phyloP scores from a whole-genome alignment of 2,329 filamentous ascomycete genomes.

The Fusarium heterosporum region DNA sequence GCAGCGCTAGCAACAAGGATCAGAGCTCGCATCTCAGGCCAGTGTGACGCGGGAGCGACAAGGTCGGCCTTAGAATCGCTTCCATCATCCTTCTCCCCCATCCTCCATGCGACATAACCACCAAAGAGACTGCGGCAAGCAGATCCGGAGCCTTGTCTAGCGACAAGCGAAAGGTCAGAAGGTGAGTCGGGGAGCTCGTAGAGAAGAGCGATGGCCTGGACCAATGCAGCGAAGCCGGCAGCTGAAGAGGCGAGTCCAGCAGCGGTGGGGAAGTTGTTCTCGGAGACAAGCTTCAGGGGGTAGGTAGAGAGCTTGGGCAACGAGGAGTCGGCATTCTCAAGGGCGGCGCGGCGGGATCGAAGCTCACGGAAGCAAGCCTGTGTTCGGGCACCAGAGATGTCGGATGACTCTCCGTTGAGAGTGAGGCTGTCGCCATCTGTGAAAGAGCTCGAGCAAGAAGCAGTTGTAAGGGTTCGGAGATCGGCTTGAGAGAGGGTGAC shows the following conservation, averaged over 20 bases:
- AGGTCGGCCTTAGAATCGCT: slow-evolving; percentile 89
- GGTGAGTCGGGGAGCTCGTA: slow-evolving; percentile 87
- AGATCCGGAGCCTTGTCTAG: slow-evolving; percentile 92
- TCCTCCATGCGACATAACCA: slow-evolving; percentile 95
- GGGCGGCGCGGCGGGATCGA: slow-evolving; percentile 76
- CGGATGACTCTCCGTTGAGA: slow-evolving; percentile 85
- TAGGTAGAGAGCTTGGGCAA: slow-evolving; percentile 84
- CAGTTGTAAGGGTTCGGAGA: slow-evolving; percentile 94
- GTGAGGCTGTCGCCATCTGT: slow-evolving; percentile 75
- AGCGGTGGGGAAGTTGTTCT: slow-evolving; percentile 99
- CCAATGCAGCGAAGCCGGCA: slow-evolving; percentile 75
- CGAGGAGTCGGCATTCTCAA: slow-evolving; percentile 78
- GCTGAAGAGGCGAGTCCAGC: slow-evolving; percentile 84
- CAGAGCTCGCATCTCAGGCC: slow-evolving; percentile 93
- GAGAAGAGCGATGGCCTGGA: slow-evolving; percentile 90
- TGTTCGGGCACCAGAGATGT: slow-evolving; percentile 89
- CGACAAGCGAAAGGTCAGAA: slow-evolving; percentile 86
- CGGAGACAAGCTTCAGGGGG: slow-evolving; percentile 87
- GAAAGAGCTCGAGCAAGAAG: slow-evolving; percentile 84
- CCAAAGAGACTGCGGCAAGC: slow-evolving; percentile 94
- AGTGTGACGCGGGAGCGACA: slow-evolving; percentile 88
- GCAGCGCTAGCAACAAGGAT: slow-evolving; percentile 91
- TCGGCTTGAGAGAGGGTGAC: slow-evolving; percentile 96
- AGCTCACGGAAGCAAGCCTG: slow-evolving; percentile 94
- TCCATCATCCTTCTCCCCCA: slow-evolving; percentile 80